Evolutionary conservation across 2,329 filamentous ascomycete species (phyloP), one percentile per base, ranked within the genome.

Genomic region (Coleophoma cylindrospora): DNA sequence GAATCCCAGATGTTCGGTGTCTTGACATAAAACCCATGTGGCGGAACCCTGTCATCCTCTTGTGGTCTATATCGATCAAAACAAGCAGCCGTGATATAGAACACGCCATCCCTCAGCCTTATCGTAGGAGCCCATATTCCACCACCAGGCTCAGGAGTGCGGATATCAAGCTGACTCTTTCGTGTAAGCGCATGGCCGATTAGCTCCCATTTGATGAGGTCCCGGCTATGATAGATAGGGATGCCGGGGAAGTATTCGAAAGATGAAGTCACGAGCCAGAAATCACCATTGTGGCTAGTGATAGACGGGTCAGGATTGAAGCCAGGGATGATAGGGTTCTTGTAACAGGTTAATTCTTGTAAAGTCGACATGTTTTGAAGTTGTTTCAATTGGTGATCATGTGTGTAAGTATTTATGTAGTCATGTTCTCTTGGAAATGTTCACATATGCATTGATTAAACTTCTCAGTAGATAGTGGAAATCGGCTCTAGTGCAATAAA

Each of bases 231-330:
- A 57, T 84, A 82, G 50, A 85, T 79, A 13, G 79, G 76, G n/a
- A 75, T 74, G 4, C 79, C 79, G 0, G 80, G 81, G 52, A 80
- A 83, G 61, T 74, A 80, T 61, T 84, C 80, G 50, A 85, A 84
- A 0, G 78, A 80, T 0, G 80, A 84, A 4, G 79, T 84, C 36
- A 75, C 76, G 27, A 84, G 71, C 61, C 78, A 84, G 60, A 76
- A 84, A 56, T 75, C 72, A 43, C 66, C 55, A 11, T 65, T 66
- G 13, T 76, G 70, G 4, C 75, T 67, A n/a, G 76, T 54, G 40
- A 79, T 70, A 10, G 55, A 54, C 13, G 81, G 81, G 54, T 85
- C 81, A 6, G 81, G 79, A 50, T 84, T 83, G 67, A 82, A 84
- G 21, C 81, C 80, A 2, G 54, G 50, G 15, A 56, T 34, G 17